Base-by-base conservation (phyloP, 768 basidiomycete species). In the Sporobolomyces roseus region DNA sequence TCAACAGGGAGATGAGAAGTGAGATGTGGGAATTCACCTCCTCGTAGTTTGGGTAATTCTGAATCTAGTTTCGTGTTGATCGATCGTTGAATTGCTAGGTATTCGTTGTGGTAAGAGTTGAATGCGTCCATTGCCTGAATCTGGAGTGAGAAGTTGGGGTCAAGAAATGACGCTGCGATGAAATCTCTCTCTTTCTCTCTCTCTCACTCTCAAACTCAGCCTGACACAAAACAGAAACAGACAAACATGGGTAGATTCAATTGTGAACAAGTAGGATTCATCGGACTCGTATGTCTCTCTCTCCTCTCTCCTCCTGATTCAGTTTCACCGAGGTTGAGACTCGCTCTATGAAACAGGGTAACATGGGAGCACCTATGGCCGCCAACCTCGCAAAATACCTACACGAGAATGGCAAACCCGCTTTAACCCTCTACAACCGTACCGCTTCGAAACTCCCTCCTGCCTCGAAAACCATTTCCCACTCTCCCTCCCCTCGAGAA, bases 341-440 rank as follows among this genome's bases (percentile, higher is more conserved):
- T 36, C 10, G 35, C 23, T 27, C 12, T 7, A 54, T 38, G 19
- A 16, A 7, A 29, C 51, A 73, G 21, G 87, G 87, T 27, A 83
- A 84, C 27, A 89, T 91, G 85, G 90, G 88, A 14, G 84, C 82
- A 74, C 78, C 81, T 25, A 92, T 93, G 88, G 88, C 88, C 9
- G 82, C 83, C 43, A 94, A 93, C 78, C 82, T 94, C 38, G 89
- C 88, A 38, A 84, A 79, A 49, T 80, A 83, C 71, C 81, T 79
- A 51, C 78, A 79, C 25, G 72, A 79, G 7, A 79, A 82, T 51
- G 67, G 77, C 41, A 76, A 75, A 19, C 77, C 75, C 0, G 85
- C 90, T 5, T 76, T 93, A 56, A 77, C 87, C 41, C 82, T 93
- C 13, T 91, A 85, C 82, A 94, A 93, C 76, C 84, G 91, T n/a